Conservation (phyloP, 768 basidiomycete genomes). For the Boletus insuetus region DNA sequence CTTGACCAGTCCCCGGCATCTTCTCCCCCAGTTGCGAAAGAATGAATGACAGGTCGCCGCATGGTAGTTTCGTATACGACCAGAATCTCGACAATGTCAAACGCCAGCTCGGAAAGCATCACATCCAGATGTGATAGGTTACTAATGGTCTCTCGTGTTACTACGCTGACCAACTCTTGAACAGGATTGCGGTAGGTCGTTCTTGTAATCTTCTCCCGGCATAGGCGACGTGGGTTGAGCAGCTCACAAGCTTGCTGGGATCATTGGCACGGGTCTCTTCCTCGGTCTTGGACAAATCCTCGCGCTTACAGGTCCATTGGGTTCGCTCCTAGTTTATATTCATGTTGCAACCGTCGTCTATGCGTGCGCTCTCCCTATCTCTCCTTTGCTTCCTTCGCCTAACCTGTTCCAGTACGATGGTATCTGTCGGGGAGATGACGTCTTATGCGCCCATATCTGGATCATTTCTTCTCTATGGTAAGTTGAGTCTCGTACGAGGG, state of each 20-base stretch:
- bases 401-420: constrained; percentile 23
- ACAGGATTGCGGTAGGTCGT: constrained; percentile 21
- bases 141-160: not conserved
- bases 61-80: constrained; percentile 15
- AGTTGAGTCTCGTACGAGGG: not conserved
- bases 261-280: constrained; percentile 32
- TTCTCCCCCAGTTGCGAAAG: not conserved
- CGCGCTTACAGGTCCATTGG: constrained; percentile 25
- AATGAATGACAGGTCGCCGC: not conserved
- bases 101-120: constrained; percentile 19
- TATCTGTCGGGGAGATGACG: constrained; percentile 31
- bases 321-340: constrained; percentile 28
- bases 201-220: not conserved
- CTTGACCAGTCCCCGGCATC: not conserved
- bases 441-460: constrained; percentile 29
- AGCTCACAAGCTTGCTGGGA: constrained; percentile 24
- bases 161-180: not conserved
- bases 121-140: constrained; percentile 18
- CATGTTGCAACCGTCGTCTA: constrained; percentile 30
- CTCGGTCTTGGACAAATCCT: constrained; percentile 31
- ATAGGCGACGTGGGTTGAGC: not conserved
- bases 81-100: constrained; percentile 15
- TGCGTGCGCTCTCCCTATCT: constrained; percentile 16
- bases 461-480: constrained; percentile 28
- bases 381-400: not conserved